Conservation (phyloP, 495 filamentous ascomycete genomes). For the Neurospora tetraspora region DNA sequence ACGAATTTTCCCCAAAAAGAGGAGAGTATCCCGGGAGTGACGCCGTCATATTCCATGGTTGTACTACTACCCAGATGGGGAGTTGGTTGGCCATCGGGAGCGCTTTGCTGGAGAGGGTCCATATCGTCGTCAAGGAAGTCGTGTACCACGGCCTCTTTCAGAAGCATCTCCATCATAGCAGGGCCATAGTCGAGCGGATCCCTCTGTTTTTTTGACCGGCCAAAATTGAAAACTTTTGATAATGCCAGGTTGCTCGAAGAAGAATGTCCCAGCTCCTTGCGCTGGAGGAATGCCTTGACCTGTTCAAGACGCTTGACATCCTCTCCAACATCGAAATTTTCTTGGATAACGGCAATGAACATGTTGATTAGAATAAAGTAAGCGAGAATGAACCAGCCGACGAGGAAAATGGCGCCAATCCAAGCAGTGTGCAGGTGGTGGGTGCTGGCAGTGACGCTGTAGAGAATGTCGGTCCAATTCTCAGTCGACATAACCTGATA, state of each 20-base stretch:
- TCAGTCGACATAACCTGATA: constrained; percentile 97
- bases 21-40: constrained; percentile 46
- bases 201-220: constrained; percentile 52
- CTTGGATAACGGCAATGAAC: constrained; percentile 99
- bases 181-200: constrained; percentile 84
- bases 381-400: constrained; percentile 89
- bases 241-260: constrained; percentile 63
- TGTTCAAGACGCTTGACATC: constrained; percentile 96
- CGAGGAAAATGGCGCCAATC: constrained; percentile 88
- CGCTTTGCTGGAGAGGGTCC: constrained; percentile 31
- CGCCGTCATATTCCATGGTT: constrained; percentile 9
- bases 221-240: constrained; percentile 77
- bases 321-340: constrained; percentile 99
- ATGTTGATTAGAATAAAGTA: constrained; percentile 98
- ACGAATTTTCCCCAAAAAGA: constrained; percentile 46
- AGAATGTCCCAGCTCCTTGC: constrained; percentile 64
- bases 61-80: constrained; percentile 11
- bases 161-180: constrained; percentile 83
- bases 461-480: constrained; percentile 86
- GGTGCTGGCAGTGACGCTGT: constrained; percentile 65
- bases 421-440: constrained; percentile 58
- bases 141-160: constrained; percentile 88
- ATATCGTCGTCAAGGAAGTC: constrained; percentile 81
- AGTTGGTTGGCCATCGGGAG: constrained; percentile 28
- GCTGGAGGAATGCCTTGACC: constrained; percentile 85